Evolutionary conservation across 352 stramenopile genomes (phyloP), one percentile per base, ranked within the genome.

Genomic region (Aphanomyces cochlioides): DNA sequence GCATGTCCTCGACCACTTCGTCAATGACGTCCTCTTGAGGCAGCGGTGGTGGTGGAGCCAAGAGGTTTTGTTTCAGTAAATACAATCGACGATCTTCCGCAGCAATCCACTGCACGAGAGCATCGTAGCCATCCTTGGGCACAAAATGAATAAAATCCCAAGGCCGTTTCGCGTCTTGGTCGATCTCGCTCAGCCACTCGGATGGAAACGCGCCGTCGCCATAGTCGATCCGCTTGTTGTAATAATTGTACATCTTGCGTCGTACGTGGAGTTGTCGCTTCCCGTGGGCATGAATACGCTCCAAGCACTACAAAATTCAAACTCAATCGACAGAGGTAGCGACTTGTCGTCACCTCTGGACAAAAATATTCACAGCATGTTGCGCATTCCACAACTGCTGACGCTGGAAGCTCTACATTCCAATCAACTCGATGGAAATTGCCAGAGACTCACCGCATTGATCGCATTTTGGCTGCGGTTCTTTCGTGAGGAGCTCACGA

Each of bases 341-440:
- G 28, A 28, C 2, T 28, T 28, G 28, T 28, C 2, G 28, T 28
- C 56, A 89, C 82, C 64, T 82, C 67, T 48, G 82, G 75, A 56
- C 93, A 98, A 71, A 96, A 98, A 76, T 89, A 97, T 73, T 98
- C 93, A 47, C 79, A 75, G 72, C 92, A 98, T 2, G 84, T 88
- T 12, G 77, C 77, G 72, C 95, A 98, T 72, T 98, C 93, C 40
- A 96, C 75, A 58, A 78, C 79, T 10, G 83, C 86, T 60, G 75
- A 82, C 7, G 74, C 66, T 0, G 74, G 72, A 3, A 71, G 75
- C 53, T 89, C 84, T 92, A 67, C 8, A 48, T 34, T 21, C 17
- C 12, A 5, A 39, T 34, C 15, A 48, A 67, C 19, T 41, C 15
- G 5, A 28, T 28, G 28, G 28, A 28, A 28, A 2, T 28, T 28